These are phyloP conservation scores for Ophiognomonia clavigignenti-juglandacearum DNA, from an alignment of 2,329 filamentous ascomycete species.

Conservation along the genomic window DNA sequence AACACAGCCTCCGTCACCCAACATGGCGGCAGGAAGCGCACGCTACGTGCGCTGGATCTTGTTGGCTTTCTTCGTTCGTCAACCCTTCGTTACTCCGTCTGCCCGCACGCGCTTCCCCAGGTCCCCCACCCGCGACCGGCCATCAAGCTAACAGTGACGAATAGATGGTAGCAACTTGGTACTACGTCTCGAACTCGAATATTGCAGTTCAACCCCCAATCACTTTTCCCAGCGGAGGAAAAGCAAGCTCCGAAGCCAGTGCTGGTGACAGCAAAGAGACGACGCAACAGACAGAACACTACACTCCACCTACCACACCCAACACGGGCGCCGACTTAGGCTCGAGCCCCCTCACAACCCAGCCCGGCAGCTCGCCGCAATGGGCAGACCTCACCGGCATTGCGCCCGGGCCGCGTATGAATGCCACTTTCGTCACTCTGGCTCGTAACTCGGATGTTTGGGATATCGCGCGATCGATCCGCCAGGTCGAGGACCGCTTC, in stretches of 20 bases:
- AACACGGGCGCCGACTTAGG: conserved; percentile 24
- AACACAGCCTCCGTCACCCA: conserved; percentile 20
- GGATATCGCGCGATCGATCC: conserved; percentile 95
- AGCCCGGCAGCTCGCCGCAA: conserved; percentile 42
- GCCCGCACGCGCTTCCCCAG: conserved; percentile 10
- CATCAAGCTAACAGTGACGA: conserved; percentile 11
- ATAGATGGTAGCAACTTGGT: conserved; percentile 66
- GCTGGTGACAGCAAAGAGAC: conserved; percentile 2
- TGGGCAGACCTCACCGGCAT: conserved; percentile 48
- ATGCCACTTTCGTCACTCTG: conserved; percentile 95
- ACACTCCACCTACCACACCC: conserved; percentile 19
- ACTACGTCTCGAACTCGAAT: conserved; percentile 62
- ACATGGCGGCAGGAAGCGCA: conserved; percentile 63
- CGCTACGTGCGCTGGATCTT: conserved; percentile 75
- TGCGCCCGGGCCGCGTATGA: conserved; percentile 71
- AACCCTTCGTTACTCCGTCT: not conserved
- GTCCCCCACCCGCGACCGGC: conserved; percentile 16
- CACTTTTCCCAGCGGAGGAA: conserved; percentile 30
- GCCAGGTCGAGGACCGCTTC: conserved; percentile 96
- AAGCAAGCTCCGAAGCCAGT: conserved; percentile 16
- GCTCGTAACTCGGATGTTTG: conserved; percentile 91
- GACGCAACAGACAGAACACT: not conserved
- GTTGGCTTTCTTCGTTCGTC: conserved; percentile 76
- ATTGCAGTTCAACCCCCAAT: conserved; percentile 40
- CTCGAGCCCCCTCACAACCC: conserved; percentile 46